Evolutionary conservation across 2,329 filamentous ascomycete species (phyloP), one percentile per base, ranked within the genome.

Genomic region (Seiridium unicorne): DNA sequence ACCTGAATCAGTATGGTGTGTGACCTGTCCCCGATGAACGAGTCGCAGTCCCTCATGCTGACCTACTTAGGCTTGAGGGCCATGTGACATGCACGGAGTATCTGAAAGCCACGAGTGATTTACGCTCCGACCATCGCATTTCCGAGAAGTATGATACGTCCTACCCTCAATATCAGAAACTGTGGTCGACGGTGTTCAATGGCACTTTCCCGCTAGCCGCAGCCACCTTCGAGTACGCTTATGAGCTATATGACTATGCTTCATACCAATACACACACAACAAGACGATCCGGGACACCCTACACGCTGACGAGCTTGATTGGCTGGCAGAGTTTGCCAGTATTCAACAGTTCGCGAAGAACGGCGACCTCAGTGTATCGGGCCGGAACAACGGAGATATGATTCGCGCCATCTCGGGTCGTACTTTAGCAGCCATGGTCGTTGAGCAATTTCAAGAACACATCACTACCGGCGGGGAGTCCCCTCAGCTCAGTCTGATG

Each of bases 251-350:
- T 68, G 80, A 88, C 59, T 81, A 81, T 53, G 83, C 84, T 18
- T 70, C 74, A n/a, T 87, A 84, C 67, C 72, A 80, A 64, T 81
- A 80, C 65, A 74, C 70, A 8, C 83, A 87, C 71, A 82, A 86
- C 61, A 66, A 72, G 42, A 78, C 78, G 1, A 72, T 81, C 6
- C 69, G 70, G 34, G 63, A 69, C 0, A 66, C 66, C 2, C 69
- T 90, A 3, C 55, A 65, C 47, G 63, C 68, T 10, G 74, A 73
- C 9, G 78, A 81, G 26, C 77, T 90, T 42, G 68, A 71, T 54
- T 77, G 84, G 62, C 81, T 94, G 42, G 79, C 80, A 60, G 78
- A 76, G 4, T 82, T 93, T 31, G 92, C 93, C 55, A 83, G 88
- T 63, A 75, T 75, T 18, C 86, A 93, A 70, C 87, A 95, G 75